These are phyloP conservation scores for Scutellaria galericulata DNA, from an alignment of 257 asterid genomes.

Conservation along the genomic window DNA sequence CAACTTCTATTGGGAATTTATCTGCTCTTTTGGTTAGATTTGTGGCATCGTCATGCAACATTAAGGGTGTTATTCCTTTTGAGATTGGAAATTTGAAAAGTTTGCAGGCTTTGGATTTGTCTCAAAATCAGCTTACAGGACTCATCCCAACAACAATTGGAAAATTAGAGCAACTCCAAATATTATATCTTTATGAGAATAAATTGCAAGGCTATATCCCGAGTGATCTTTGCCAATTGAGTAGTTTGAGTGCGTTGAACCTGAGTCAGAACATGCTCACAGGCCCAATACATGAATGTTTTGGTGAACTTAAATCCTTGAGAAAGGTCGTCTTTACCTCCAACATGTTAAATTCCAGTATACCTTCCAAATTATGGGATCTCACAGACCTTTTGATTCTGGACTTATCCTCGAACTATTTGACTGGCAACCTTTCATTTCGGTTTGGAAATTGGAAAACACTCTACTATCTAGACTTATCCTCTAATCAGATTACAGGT, in stretches of 20 bases:
- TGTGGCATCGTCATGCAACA: background rate
- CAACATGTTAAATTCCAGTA: constrained; percentile 30
- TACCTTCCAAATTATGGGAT: constrained; percentile 37
- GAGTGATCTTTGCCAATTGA: constrained; percentile 33
- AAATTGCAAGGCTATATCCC: constrained; percentile 14
- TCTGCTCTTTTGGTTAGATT: constrained; percentile 15
- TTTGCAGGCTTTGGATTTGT: no score
- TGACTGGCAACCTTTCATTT: no score
- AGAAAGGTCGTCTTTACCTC: constrained; percentile 26
- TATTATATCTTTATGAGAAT: no score
- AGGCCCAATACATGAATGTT: constrained; percentile 39
- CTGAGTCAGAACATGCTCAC: constrained; percentile 31
- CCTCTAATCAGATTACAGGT: no score
- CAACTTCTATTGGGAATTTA: constrained; percentile 31
- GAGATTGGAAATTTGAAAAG: no score
- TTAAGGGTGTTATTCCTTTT: constrained; percentile 16
- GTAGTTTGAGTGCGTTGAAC: constrained; percentile 31
- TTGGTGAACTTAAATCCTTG: constrained; percentile 35
- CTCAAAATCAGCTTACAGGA: no score
- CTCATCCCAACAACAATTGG: no score
- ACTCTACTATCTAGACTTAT: no score
- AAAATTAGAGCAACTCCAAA: no score
- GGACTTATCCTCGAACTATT: constrained; percentile 8
- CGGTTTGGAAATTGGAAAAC: no score
- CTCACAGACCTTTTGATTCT: constrained; percentile 25